Percentiles rank a stretch among this genome's conserved stretches.
phyloP scores from a whole-genome alignment of 2,329 filamentous ascomycete species.

The Fragosphaeria purpurea region DNA sequence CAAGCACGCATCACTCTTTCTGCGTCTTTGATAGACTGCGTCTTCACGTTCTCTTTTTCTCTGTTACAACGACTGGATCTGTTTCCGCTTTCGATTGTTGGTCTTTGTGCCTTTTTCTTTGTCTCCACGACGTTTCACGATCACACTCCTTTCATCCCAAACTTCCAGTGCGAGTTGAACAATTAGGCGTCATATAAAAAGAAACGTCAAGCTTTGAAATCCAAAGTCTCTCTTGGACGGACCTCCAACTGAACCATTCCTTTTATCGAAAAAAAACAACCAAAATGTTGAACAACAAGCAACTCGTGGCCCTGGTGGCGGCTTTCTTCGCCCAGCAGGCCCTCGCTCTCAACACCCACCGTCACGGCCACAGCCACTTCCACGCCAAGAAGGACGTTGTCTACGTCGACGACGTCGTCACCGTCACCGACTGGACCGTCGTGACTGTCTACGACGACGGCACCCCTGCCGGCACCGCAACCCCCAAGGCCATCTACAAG shows the following conservation, averaged over 20 bases:
- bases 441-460: slow-evolving; percentile 29
- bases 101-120: too few species aligned
- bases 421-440: slow-evolving; percentile 30
- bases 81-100: too few species aligned
- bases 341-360: slow-evolving; percentile 32
- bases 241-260: too few species aligned
- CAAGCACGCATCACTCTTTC: slow-evolving; percentile 28
- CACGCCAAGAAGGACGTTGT: slow-evolving; percentile 25
- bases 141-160: too few species aligned
- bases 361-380: slow-evolving; percentile 26
- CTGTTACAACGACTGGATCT: neutral
- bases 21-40: slow-evolving; percentile 45
- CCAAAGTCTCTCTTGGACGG: too few species aligned
- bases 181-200: too few species aligned
- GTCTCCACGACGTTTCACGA: neutral
- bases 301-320: slow-evolving; percentile 30
- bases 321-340: slow-evolving; percentile 33
- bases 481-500: slow-evolving; percentile 13
- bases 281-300: slow-evolving; percentile 13
- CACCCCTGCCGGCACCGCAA: slow-evolving; percentile 7
- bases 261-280: neutral
- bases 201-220: too few species aligned
- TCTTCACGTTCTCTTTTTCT: slow-evolving; percentile 9
- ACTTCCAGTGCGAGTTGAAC: too few species aligned
- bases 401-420: slow-evolving; percentile 23